Evolutionary conservation across 2,329 filamentous ascomycete genomes (phyloP).

Genomic region (Diplocarpon rosae): DNA sequence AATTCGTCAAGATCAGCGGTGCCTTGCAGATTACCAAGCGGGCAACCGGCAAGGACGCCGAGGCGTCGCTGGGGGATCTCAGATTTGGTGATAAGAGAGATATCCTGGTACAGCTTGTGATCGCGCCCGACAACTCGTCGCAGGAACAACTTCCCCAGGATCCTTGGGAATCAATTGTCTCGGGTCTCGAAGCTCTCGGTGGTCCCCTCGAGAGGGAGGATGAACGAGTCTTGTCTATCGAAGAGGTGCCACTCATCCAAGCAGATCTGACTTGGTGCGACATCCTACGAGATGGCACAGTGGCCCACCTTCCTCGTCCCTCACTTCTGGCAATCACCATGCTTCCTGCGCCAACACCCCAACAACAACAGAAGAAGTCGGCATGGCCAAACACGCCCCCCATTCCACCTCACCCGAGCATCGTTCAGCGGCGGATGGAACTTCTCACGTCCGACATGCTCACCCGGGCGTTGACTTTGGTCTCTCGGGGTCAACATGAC

Average conservation of each 20-base stretch:
- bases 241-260: slow-evolving; percentile 90
- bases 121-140: slow-evolving; percentile 71
- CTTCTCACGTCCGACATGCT: slow-evolving; percentile 97
- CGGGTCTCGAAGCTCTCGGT: slow-evolving; percentile 83
- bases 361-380: slow-evolving; percentile 47
- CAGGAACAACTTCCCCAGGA: slow-evolving; percentile 81
- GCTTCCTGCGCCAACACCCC: slow-evolving; percentile 54
- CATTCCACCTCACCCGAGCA: slow-evolving; percentile 88
- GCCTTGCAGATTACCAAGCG: slow-evolving; percentile 94
- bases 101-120: slow-evolving; percentile 86
- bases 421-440: slow-evolving; percentile 96
- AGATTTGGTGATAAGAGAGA: slow-evolving; percentile 92
- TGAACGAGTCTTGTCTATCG: slow-evolving; percentile 71
- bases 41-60: slow-evolving; percentile 85
- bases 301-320: slow-evolving; percentile 77
- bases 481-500: slow-evolving; percentile 85
- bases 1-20: slow-evolving; percentile 97
- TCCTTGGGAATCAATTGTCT: slow-evolving; percentile 94
- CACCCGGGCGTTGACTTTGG: slow-evolving; percentile 79
- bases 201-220: slow-evolving; percentile 81
- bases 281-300: slow-evolving; percentile 76
- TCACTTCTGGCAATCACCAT: slow-evolving; percentile 93
- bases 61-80: slow-evolving; percentile 83
- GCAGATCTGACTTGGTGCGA: slow-evolving; percentile 91
- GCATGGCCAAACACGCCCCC: slow-evolving; percentile 59